phyloP scores from a whole-genome alignment of 345 rosid genomes.

The Lumnitzera racemosa region DNA sequence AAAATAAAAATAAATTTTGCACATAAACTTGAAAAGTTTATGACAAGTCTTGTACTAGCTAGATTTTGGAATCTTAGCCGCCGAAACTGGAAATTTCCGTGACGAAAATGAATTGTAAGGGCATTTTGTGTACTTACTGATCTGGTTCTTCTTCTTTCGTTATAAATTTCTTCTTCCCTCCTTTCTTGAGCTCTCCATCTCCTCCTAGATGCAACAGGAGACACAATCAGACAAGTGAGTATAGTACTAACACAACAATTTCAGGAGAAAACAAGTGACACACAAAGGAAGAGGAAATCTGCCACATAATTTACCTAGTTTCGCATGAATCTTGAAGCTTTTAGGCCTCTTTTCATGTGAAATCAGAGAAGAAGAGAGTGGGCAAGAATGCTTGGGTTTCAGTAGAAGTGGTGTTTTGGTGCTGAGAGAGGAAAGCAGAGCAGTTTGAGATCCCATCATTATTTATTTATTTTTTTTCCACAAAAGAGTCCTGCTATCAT shows the following conservation, averaged over 20 bases:
- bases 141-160: conserved; percentile 89
- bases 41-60: background rate
- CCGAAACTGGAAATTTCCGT: background rate
- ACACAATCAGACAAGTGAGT: background rate
- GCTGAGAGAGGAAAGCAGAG: conserved; percentile 25
- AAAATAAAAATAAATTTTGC: background rate
- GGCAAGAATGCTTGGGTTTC: conserved; percentile 19
- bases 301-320: conserved; percentile 28
- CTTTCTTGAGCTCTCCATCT: conserved; percentile 65
- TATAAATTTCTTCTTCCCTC: conserved; percentile 72
- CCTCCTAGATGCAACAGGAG: conserved; percentile 27
- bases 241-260: background rate
- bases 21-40: background rate
- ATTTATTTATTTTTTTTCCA: conserved; percentile 2
- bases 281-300: background rate
- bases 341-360: conserved; percentile 18
- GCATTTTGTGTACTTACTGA: conserved; percentile 32
- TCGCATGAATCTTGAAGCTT: conserved; percentile 49
- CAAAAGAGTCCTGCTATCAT: background rate
- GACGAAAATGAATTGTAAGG: background rate
- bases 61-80: too few relatives aligned
- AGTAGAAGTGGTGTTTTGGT: conserved; percentile 15
- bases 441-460: conserved; percentile 44
- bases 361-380: conserved; percentile 11
- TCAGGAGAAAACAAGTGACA: background rate